A percentile compares a stretch with the other conserved stretches of the same genome.
Evolutionary conservation across 2,329 filamentous ascomycete genomes (phyloP).

Genomic region (Aspergillus bombycis): DNA sequence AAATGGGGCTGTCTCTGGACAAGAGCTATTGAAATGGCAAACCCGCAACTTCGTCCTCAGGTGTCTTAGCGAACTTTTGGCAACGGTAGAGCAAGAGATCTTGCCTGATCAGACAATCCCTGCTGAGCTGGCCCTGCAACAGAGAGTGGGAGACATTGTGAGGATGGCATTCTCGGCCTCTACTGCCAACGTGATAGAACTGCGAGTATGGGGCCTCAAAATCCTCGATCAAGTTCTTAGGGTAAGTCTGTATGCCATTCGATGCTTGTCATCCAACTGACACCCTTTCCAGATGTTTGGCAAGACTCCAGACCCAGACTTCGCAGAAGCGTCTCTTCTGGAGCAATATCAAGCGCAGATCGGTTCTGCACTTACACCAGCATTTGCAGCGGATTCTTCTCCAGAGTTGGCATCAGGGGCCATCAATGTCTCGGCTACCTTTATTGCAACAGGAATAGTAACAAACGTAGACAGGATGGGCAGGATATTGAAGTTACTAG

Average conservation of each 20-base stretch:
- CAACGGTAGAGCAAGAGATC: conserved; percentile 76
- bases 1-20: conserved; percentile 60
- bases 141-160: conserved; percentile 86
- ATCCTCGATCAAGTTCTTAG: conserved; percentile 93
- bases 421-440: conserved; percentile 96
- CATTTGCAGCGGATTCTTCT: conserved; percentile 93
- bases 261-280: conserved; percentile 2
- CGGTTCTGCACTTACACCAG: conserved; percentile 91
- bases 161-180: conserved; percentile 97
- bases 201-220: conserved; percentile 87
- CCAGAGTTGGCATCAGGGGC: conserved; percentile 94
- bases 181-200: conserved; percentile 85
- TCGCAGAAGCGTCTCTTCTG: conserved; percentile 91
- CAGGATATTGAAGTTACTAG: conserved; percentile 89
- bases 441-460: conserved; percentile 95
- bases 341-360: conserved; percentile 99
- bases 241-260: conserved; percentile 33
- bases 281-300: conserved; percentile 73
- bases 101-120: conserved; percentile 76
- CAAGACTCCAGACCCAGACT: conserved; percentile 92
- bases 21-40: conserved; percentile 93
- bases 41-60: conserved; percentile 92
- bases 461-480: conserved; percentile 99
- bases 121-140: conserved; percentile 78
- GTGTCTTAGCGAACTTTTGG: conserved; percentile 80